A percentile compares a stretch with the other conserved stretches of the same genome.
Evolutionary conservation across 2,329 filamentous ascomycete genomes (phyloP).

Genomic region (Paramyrothecium sp.): DNA sequence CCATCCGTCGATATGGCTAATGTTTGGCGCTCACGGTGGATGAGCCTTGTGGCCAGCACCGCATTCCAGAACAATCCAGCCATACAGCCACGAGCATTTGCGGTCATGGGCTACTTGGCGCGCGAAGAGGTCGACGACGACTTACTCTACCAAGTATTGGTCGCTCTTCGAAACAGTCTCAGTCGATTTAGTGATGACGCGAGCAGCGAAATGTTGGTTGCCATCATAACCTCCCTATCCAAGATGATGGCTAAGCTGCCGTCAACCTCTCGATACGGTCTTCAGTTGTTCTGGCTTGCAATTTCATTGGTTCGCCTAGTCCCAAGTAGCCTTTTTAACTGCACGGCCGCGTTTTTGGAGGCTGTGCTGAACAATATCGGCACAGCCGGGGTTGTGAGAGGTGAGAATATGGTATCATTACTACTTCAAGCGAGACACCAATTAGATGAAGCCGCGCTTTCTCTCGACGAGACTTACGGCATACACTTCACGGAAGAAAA

Average conservation of each 20-base stretch:
- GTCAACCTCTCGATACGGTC: slow-evolving; percentile 63
- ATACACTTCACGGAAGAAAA: slow-evolving; percentile 63
- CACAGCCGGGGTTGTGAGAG: slow-evolving; percentile 57
- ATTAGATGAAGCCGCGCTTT: slow-evolving; percentile 60
- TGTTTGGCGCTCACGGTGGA: slow-evolving; percentile 69
- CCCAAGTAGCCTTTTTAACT: slow-evolving; percentile 62
- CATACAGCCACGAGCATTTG: slow-evolving; percentile 67
- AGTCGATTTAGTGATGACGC: slow-evolving; percentile 63
- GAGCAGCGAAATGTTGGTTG: slow-evolving; percentile 66
- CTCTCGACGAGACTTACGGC: slow-evolving; percentile 64
- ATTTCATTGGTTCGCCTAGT: slow-evolving; percentile 65
- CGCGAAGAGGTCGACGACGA: slow-evolving; percentile 73
- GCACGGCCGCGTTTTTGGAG: slow-evolving; percentile 63
- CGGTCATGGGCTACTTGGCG: slow-evolving; percentile 69
- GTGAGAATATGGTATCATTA: slow-evolving; percentile 56
- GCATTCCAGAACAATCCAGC: slow-evolving; percentile 73
- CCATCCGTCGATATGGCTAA: slow-evolving; percentile 65
- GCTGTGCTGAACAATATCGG: slow-evolving; percentile 64
- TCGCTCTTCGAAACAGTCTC: slow-evolving; percentile 64
- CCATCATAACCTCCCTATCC: slow-evolving; percentile 64
- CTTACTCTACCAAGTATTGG: slow-evolving; percentile 68
- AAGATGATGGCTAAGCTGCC: slow-evolving; percentile 72
- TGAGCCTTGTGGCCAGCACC: slow-evolving; percentile 70
- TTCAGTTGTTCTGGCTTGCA: slow-evolving; percentile 70
- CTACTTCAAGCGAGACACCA: slow-evolving; percentile 60